A percentile compares a stretch with the other conserved stretches of the same genome.
These are phyloP conservation scores for Agaricus sinodeliciosus DNA, from an alignment of 768 basidiomycete genomes.

Conservation along the genomic window DNA sequence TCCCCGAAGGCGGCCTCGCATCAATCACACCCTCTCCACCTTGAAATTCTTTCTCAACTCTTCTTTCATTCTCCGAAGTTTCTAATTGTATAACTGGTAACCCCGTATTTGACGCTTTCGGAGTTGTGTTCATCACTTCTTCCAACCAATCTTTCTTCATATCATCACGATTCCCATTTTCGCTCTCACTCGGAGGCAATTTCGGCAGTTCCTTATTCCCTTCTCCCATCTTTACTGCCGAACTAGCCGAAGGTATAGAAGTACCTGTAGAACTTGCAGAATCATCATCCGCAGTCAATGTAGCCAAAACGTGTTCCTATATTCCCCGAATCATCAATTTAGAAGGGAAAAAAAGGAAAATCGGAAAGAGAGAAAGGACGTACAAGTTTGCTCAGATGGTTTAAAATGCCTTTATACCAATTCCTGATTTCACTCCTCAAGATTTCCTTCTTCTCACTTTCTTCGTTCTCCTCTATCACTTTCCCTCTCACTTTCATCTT, in stretches of 20 bases:
- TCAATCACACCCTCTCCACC: not conserved
- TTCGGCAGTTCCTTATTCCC: conserved; percentile 49
- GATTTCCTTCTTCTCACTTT: conserved; percentile 25
- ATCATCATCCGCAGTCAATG: not conserved
- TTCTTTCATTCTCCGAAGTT: not conserved
- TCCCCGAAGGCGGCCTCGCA: not conserved
- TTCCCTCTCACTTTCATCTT: not conserved
- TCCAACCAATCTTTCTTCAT: not conserved
- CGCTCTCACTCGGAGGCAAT: conserved; percentile 51
- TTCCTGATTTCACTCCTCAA: conserved; percentile 53
- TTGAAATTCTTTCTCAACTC: not conserved
- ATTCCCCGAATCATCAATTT: not conserved
- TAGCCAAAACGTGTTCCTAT: not conserved
- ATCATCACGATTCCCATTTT: conserved; percentile 30
- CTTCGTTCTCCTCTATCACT: not conserved
- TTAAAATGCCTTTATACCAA: conserved; percentile 63
- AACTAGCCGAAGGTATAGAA: conserved; percentile 23
- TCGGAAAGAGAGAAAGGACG: conserved; percentile 15
- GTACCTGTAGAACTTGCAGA: conserved; percentile 33
- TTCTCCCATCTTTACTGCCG: conserved; percentile 7
- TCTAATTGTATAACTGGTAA: too few relatives aligned
- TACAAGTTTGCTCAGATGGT: conserved; percentile 56
- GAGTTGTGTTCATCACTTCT: not conserved
- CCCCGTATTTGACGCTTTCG: too few relatives aligned
- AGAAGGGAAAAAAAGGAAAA: not conserved